These are phyloP conservation scores for Aquilaria malaccensis DNA, from an alignment of 345 rosid genomes.

Conservation along the genomic window DNA sequence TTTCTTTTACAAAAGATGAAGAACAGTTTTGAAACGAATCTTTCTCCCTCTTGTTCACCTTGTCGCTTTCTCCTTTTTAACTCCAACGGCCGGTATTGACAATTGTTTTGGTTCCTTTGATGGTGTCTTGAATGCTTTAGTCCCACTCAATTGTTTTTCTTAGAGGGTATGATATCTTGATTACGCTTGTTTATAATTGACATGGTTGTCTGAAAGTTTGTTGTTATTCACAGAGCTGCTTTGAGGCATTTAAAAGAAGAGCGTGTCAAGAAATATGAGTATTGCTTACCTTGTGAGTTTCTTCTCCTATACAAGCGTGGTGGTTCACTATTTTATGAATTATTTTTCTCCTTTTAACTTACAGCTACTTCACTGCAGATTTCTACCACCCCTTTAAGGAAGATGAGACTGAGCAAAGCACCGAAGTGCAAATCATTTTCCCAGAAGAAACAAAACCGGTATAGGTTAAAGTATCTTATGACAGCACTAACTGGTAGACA, in stretches of 20 bases:
- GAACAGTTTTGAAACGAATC: too few species aligned
- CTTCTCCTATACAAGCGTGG: background rate
- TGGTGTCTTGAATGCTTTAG: background rate
- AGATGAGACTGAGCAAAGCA: slow-evolving; percentile 81
- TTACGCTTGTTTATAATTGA: too few species aligned
- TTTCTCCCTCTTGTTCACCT: too few species aligned
- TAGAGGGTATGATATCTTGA: too few species aligned
- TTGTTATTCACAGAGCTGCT: slow-evolving; percentile 61
- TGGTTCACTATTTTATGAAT: too few species aligned
- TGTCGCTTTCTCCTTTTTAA: too few species aligned
- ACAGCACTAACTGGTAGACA: background rate
- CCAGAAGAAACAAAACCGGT: slow-evolving; percentile 86
- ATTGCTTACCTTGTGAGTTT: slow-evolving; percentile 94
- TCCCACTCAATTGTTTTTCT: background rate
- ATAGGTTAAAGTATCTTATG: slow-evolving; percentile 16
- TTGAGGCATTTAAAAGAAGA: slow-evolving; percentile 86
- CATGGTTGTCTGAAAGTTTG: slow-evolving; percentile 10
- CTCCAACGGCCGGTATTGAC: too few species aligned
- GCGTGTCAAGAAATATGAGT: slow-evolving; percentile 79
- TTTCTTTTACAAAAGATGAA: too few species aligned
- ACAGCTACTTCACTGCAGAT: slow-evolving; percentile 35
- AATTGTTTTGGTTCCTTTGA: slow-evolving; percentile 1
- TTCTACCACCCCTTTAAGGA: slow-evolving; percentile 84
- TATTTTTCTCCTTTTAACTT: background rate
- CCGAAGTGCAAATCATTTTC: slow-evolving; percentile 74